These are phyloP conservation scores for Annulohypoxylon bovei DNA, from an alignment of 495 filamentous ascomycete genomes.

Conservation along the genomic window DNA sequence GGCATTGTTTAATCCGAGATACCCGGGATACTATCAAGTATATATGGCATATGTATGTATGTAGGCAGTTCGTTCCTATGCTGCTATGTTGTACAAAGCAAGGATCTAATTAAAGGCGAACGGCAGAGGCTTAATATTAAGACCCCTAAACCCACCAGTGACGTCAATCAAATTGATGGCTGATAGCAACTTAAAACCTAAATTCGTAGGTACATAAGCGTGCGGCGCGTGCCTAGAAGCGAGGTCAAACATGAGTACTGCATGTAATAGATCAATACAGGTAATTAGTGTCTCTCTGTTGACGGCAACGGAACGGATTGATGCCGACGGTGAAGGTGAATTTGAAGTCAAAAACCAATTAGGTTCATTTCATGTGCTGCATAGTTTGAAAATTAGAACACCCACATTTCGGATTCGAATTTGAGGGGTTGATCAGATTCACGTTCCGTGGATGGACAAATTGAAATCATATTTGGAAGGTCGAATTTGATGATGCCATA, in stretches of 20 bases:
- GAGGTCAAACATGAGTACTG: neutral
- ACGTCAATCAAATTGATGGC: conserved; percentile 22
- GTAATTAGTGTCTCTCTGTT: neutral
- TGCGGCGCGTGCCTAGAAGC: neutral
- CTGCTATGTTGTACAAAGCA: neutral
- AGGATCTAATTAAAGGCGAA: neutral
- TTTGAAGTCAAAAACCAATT: conserved; percentile 6
- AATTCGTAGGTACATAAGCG: neutral
- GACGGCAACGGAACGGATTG: conserved; percentile 1
- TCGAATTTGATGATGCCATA: neutral
- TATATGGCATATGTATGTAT: no score
- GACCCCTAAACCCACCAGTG: conserved; percentile 20
- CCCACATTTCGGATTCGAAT: conserved; percentile 1
- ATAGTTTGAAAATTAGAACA: neutral
- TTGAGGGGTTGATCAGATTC: neutral
- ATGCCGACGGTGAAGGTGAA: conserved; percentile 11
- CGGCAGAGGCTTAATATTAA: neutral
- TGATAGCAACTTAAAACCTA: conserved; percentile 8
- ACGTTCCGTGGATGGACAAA: neutral
- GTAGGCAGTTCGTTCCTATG: neutral
- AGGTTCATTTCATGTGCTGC: conserved; percentile 6
- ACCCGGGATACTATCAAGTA: no score
- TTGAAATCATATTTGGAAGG: conserved; percentile 5
- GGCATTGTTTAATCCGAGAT: neutral
- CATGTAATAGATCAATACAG: neutral